Conservation (phyloP, 352 stramenopile species). For the Globisporangium nagaii region DNA sequence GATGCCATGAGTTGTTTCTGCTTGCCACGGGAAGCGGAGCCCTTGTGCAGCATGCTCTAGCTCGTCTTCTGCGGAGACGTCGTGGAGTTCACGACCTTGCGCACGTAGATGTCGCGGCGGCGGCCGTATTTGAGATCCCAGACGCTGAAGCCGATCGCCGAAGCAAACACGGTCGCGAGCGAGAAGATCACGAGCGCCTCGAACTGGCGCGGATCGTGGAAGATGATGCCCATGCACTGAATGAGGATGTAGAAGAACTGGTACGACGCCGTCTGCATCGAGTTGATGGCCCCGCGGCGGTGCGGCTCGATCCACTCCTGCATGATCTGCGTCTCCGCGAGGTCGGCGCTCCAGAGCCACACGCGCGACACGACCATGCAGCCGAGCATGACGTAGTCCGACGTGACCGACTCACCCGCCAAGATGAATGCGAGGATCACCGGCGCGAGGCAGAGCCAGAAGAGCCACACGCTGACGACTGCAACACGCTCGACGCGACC, state of each 20-base stretch:
- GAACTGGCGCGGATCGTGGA: conserved; percentile 50
- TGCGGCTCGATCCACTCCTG: conserved; percentile 56
- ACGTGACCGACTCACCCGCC: conserved; percentile 30
- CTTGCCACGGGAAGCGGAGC: too few relatives aligned
- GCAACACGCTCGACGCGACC: conserved; percentile 37
- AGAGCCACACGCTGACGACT: conserved; percentile 56
- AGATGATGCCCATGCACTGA: conserved; percentile 37
- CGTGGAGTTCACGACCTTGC: neutral
- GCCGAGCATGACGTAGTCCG: conserved; percentile 51
- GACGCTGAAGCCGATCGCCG: conserved; percentile 42
- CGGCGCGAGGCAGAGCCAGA: conserved; percentile 46
- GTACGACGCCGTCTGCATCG: conserved; percentile 58
- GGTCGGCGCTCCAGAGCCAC: conserved; percentile 51
- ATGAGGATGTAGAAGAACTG: conserved; percentile 67
- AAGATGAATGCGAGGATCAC: conserved; percentile 34
- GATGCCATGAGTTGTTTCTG: too few relatives aligned
- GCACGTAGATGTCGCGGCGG: conserved; percentile 29
- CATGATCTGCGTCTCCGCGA: conserved; percentile 71
- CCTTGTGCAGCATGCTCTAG: too few relatives aligned
- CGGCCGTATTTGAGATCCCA: conserved; percentile 48
- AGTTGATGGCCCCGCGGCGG: conserved; percentile 32
- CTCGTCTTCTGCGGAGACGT: neutral
- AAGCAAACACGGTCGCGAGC: conserved; percentile 30
- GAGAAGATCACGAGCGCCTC: conserved; percentile 52
- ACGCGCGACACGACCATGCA: conserved; percentile 44